Evolutionary conservation across 768 basidiomycete species (phyloP).

Genomic region (Agrocybe chaxingu): DNA sequence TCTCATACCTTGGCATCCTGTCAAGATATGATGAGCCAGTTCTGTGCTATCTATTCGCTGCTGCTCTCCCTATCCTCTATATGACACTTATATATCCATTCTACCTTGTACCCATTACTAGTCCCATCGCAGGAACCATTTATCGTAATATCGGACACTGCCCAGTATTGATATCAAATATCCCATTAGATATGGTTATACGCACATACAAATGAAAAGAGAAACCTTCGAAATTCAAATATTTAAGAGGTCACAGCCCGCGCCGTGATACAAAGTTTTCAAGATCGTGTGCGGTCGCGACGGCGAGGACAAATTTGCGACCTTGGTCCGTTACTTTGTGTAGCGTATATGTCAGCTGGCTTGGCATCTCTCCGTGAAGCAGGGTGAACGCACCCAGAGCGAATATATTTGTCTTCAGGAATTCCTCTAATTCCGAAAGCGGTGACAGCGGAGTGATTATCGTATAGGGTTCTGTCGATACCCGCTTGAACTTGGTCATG

Average conservation of each 20-base stretch:
- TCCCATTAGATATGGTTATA: neutral
- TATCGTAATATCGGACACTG: neutral
- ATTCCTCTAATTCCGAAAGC: slow-evolving; percentile 77
- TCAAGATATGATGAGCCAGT: slow-evolving; percentile 3
- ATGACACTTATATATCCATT: too few relatives aligned
- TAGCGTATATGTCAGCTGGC: neutral
- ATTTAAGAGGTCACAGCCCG: slow-evolving; percentile 28
- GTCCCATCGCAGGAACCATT: too few relatives aligned
- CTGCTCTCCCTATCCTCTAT: too few relatives aligned
- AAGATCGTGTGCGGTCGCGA: slow-evolving; percentile 76
- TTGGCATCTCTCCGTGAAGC: neutral
- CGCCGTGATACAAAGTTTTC: slow-evolving; percentile 57
- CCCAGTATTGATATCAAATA: neutral
- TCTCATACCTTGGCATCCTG: slow-evolving; percentile 30
- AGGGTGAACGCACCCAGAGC: slow-evolving; percentile 55
- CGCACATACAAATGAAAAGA: neutral
- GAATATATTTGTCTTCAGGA: slow-evolving; percentile 70
- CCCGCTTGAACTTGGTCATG: slow-evolving; percentile 75
- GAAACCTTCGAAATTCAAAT: neutral
- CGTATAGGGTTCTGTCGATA: slow-evolving; percentile 63
- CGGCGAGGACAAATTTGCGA: slow-evolving; percentile 80
- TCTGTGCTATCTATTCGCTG: too few relatives aligned
- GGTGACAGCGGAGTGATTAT: slow-evolving; percentile 80
- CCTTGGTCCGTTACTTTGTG: slow-evolving; percentile 73
- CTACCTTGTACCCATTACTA: too few relatives aligned